These are phyloP conservation scores for Parasarocladium wereldwijsianum DNA, from an alignment of 2,329 filamentous ascomycete species.

Conservation along the genomic window DNA sequence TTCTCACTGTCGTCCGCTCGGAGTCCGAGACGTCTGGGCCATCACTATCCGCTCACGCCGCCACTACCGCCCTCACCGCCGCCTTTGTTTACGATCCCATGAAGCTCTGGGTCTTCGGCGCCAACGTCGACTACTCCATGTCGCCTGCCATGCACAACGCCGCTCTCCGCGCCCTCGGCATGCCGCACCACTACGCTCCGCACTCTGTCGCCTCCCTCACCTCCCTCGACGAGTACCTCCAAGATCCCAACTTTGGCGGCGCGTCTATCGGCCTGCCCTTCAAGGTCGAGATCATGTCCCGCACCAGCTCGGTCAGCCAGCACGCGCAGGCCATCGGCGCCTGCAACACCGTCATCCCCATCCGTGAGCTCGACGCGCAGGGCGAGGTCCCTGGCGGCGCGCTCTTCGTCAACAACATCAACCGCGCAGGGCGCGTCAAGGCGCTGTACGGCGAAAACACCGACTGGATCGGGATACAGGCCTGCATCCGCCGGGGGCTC, in stretches of 20 bases:
- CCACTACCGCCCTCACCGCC: constrained; percentile 50
- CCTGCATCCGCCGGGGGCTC: constrained; percentile 55
- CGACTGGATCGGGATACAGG: constrained; percentile 67
- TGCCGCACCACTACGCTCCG: constrained; percentile 53
- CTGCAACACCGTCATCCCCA: constrained; percentile 61
- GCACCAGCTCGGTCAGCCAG: constrained; percentile 54
- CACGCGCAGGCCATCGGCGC: constrained; percentile 64
- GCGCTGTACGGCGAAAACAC: constrained; percentile 68
- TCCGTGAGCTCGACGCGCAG: constrained; percentile 44
- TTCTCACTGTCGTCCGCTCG: constrained; percentile 13
- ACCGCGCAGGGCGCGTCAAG: constrained; percentile 49
- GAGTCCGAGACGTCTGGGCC: constrained; percentile 10
- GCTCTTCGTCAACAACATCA: constrained; percentile 33
- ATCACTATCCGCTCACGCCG: constrained; percentile 36
- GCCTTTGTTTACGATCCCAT: constrained; percentile 54
- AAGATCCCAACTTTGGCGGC: constrained; percentile 55
- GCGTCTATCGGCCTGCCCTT: constrained; percentile 59
- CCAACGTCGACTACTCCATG: constrained; percentile 55
- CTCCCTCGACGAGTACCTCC: constrained; percentile 47
- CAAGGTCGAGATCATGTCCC: constrained; percentile 57
- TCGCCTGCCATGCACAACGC: constrained; percentile 68
- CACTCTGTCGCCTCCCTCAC: constrained; percentile 47
- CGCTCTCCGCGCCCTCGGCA: constrained; percentile 47
- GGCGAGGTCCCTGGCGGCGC: constrained; percentile 41
- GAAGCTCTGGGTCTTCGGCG: constrained; percentile 53